Base-by-base conservation (phyloP, 257 asterid species). In the Echium plantagineum region DNA sequence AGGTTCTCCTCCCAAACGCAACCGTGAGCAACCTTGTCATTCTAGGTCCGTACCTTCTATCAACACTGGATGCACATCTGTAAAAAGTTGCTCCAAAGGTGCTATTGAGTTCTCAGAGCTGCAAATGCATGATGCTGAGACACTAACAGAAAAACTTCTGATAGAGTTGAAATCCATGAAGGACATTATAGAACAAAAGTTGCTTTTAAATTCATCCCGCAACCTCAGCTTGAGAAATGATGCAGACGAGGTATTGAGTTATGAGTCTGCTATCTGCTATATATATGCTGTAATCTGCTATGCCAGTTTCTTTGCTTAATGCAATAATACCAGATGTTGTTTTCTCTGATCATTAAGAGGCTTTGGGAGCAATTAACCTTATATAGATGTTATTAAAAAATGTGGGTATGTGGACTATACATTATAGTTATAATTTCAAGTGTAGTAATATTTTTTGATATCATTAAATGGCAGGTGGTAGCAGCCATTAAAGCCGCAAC, bases 61-160 rank as follows among this genome's bases (percentile, higher is more conserved):
- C 70, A 91, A 76, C 69, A 78, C 86, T n/a, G 90, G 77, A 18
- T 78, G 88, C 52, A 72, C 87, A 63, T 87, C 97, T 52, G 73
- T 83, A 56, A 78, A 79, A 74, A 72, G 75, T 62, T 87, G 94
- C 76, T 85, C 98, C 13, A 84, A 76, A 72, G 84, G 85, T 76
- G 91, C 95, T 56, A 73, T 90, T 65, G 87, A 83, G 61, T 90
- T 90, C 78, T 85, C 98, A 62, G 87, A 74, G 76, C 80, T 88
- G 72, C 98, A 90, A 82, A 80, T 87, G 94, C 86, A 76, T 20
- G 95, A 85, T 74, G 78, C 84, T 62, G 98, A 90, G 73, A 74
- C 89, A 62, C 76, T 90, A 63, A 81, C 96, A 20, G 66, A 16
- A 67, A 87, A 85, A 67, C 87, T 90, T 65, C 72, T 82, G 83